phyloP scores from a whole-genome alignment of 306 rosid species.

The Quercus dentata region DNA sequence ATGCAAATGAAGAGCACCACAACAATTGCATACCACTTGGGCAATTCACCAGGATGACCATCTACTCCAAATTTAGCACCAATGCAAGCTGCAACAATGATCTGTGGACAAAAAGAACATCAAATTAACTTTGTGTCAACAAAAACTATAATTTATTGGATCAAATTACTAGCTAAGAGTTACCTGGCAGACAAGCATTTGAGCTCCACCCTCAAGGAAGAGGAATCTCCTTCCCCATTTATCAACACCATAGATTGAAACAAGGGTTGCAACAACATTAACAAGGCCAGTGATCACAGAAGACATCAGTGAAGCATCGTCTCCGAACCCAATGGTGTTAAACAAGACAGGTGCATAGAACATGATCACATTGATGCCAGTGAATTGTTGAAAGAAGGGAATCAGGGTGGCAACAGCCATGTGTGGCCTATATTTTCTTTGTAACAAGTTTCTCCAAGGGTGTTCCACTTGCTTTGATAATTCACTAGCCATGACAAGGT shows the following conservation, averaged over 20 bases:
- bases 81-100: conserved; percentile 57
- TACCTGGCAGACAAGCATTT: conserved; percentile 91
- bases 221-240: conserved; percentile 89
- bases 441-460: conserved; percentile 69
- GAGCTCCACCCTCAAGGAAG: conserved; percentile 79
- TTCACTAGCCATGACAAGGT: conserved; percentile 71
- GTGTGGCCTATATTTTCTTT: conserved; percentile 82
- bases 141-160: not conserved
- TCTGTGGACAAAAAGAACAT: conserved; percentile 26
- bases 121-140: not conserved
- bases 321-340: conserved; percentile 66
- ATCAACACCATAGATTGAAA: conserved; percentile 84
- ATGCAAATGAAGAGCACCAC: conserved; percentile 90
- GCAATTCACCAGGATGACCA: conserved; percentile 66
- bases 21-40: conserved; percentile 83
- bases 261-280: conserved; percentile 59
- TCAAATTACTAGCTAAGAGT: not conserved
- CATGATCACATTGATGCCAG: conserved; percentile 92
- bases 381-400: conserved; percentile 85
- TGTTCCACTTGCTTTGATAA: conserved; percentile 52
- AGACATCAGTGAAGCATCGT: conserved; percentile 72
- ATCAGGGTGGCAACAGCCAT: conserved; percentile 58
- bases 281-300: conserved; percentile 89
- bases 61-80: conserved; percentile 72
- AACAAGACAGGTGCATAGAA: conserved; percentile 86